Evolutionary conservation across 2,329 filamentous ascomycete genomes (phyloP), one percentile per base, ranked within the genome.

Genomic region (Diaporthe sp.): DNA sequence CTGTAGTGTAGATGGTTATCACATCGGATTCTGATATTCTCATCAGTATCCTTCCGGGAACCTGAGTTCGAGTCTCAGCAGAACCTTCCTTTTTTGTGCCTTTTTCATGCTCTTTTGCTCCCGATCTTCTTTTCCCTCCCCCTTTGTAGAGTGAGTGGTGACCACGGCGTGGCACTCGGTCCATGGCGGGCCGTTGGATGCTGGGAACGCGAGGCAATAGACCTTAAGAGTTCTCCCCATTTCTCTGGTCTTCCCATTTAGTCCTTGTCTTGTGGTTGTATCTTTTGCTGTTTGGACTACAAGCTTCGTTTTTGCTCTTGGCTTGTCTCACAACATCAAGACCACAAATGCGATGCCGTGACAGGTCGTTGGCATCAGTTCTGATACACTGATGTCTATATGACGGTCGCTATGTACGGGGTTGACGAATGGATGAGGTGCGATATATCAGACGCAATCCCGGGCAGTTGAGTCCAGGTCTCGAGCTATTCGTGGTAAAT

Each of bases 1-100:
- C 31, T 42, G 22, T 70, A 70, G 65, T 70, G 65, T 70, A 70
- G 65, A 12, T 70, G 65, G 65, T 70, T 31, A 70, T 70, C 65
- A 70, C 65, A 70, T 70, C 65, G 65, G 65, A 70, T 70, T 70
- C 65, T 70, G 65, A 70, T 42, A 0, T 15, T 3, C 1, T 34
- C 28, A 31, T 55, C 34, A 70, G 34, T 34, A 42, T 39, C 10
- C 31, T 70, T 70, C 65, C 65, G 65, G 65, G 49, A 22, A 70
- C 65, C 25, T 15, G 31, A 22, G 65, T 70, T 70, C 65, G 65
- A 70, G 12, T 70, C 65, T 19, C 22, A 34, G 9, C 6, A 46
- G 42, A 28, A 31, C 25, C 8, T 61, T n/a, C n/a, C 10, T 25
- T 61, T 61, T 19, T 61, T 1, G 0, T 61, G 6, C 8, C 12